phyloP scores from a whole-genome alignment of 2,329 filamentous ascomycete genomes.

The Curvularia hawaiiensis region DNA sequence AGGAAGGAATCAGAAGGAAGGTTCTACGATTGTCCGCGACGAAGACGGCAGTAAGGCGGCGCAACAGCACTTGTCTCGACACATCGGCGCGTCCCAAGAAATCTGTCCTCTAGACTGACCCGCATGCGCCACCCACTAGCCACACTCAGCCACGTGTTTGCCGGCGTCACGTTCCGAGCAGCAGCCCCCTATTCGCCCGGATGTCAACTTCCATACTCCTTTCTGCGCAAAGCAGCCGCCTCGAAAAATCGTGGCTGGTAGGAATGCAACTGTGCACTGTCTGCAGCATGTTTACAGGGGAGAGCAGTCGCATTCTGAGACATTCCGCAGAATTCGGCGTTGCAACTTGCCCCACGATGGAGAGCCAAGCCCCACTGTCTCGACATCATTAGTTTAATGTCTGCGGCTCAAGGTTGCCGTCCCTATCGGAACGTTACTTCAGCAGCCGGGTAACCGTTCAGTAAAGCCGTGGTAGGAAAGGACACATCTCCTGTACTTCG shows the following conservation, averaged over 20 bases:
- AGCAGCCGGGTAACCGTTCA: neutral
- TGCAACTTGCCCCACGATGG: neutral
- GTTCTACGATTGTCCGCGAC: conserved; percentile 12
- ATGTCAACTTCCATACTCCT: neutral
- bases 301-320: conserved; percentile 9
- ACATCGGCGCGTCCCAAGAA: conserved; percentile 15
- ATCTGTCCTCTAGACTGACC: conserved; percentile 20
- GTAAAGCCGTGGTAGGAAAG: neutral
- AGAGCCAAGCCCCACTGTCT: conserved; percentile 6
- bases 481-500: neutral
- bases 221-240: neutral
- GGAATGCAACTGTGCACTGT: neutral
- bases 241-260: neutral
- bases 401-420: conserved; percentile 8
- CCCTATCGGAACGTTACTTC: neutral
- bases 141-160: conserved; percentile 14
- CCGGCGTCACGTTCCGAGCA: conserved; percentile 8
- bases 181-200: conserved; percentile 1
- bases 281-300: neutral
- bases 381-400: conserved; percentile 9
- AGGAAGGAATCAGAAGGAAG: conserved; percentile 9
- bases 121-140: conserved; percentile 18
- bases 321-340: neutral
- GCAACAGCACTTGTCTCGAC: conserved; percentile 17
- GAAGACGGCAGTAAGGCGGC: conserved; percentile 14